phyloP scores from a whole-genome alignment of 108 stramenopile species.

The Seminavis robusta region DNA sequence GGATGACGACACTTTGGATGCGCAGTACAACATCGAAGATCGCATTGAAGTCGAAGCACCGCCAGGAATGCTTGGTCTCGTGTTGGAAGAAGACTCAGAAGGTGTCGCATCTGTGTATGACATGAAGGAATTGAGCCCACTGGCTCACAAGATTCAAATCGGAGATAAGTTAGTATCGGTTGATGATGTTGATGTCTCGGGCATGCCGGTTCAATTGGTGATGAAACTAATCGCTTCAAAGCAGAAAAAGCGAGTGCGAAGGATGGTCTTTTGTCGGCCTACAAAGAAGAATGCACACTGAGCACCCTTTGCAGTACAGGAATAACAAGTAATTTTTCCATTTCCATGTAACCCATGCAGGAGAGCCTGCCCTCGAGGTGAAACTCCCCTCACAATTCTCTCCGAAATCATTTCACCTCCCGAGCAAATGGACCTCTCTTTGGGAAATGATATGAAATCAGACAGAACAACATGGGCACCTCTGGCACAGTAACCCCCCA shows the following conservation, averaged over 20 bases:
- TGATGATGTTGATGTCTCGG: constrained; percentile 48
- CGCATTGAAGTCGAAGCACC: constrained; percentile 14
- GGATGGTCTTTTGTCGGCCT: constrained; percentile 20
- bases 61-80: constrained; percentile 45
- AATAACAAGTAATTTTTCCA: too few species aligned
- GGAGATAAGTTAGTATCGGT: constrained; percentile 52
- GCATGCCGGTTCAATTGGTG: constrained; percentile 30
- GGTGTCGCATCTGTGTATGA: constrained; percentile 42
- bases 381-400: too few species aligned
- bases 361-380: too few species aligned
- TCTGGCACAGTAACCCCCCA: too few species aligned
- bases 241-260: constrained; percentile 30
- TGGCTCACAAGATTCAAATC: constrained; percentile 30
- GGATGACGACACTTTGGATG: constrained; percentile 12
- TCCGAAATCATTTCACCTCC: too few species aligned
- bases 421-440: too few species aligned
- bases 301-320: too few species aligned
- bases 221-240: constrained; percentile 41
- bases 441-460: too few species aligned
- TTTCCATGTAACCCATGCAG: too few species aligned
- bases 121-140: constrained; percentile 43
- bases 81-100: constrained; percentile 34
- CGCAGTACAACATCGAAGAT: background rate
- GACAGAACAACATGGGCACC: too few species aligned
- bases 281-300: too few species aligned